Base-by-base conservation (phyloP, 768 basidiomycete species). In the Mrakia gelida region DNA sequence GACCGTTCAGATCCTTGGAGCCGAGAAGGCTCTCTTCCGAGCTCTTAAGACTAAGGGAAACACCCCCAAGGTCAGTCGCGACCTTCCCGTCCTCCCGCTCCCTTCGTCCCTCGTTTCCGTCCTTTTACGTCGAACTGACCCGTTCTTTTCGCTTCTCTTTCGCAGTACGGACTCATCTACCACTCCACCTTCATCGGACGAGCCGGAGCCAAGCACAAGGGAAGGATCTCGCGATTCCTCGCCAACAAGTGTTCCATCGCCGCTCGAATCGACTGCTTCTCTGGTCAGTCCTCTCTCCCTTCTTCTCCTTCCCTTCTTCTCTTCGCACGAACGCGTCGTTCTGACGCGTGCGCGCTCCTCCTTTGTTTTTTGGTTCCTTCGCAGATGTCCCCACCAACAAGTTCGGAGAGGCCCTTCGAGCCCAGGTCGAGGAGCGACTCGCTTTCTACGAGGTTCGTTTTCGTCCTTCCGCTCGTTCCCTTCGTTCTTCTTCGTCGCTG, bases 181-280 rank as follows among this genome's bases (percentile, higher is more conserved):
- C 97, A 98, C 86, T 93, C 92, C 84, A 54, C 95, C 3, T 88
- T 99, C 73, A 92, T 98, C 81, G 96, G 96, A 52, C 94, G 97
- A 87, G 95, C 96, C 70, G 93, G 96, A 61, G 93, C 94, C 79
- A 98, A 98, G 86, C 89, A 97, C 81, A 99, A 99, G 88, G 96
- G 96, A 82, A 98, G 98, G 90, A 98, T 98, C 95, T 96, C 97
- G 30, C 94, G 97, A 82, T 98, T 99, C 97, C 94, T 98, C 43
- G 95, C 97, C 73, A 98, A 97, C 71, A 99, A 99, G 87, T 91
- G 96, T 10, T 93, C 97, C 1, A 90, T 99, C 26, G 96, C 96
- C 8, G 93, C 96, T 81, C 96, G 97, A 85, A 93, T 98, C 56
- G 97, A 99, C 81, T 97, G 97, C 16, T 91, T 99, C 72, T 92